Evolutionary conservation across 345 rosid genomes (phyloP).

Genomic region (Mercurialis annua): DNA sequence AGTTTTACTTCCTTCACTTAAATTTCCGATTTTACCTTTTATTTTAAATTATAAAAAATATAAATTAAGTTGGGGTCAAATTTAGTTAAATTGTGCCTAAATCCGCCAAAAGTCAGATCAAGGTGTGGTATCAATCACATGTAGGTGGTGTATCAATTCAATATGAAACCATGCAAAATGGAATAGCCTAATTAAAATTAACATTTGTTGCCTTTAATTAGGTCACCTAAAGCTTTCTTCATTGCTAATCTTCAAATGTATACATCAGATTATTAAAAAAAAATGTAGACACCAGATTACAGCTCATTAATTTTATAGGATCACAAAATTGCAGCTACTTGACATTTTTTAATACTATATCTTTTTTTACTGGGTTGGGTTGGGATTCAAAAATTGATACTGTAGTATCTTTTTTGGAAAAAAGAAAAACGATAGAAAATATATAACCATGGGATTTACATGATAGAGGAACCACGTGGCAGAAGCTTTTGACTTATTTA

Average conservation of each 20-base stretch:
- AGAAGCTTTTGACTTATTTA: too few species aligned
- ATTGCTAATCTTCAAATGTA: too few species aligned
- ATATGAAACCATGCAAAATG: background rate
- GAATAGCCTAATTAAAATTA: background rate
- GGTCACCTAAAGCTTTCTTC: constrained; percentile 15
- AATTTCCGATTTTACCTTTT: too few species aligned
- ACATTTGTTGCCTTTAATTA: background rate
- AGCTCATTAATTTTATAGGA: background rate
- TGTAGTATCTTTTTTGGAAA: too few species aligned
- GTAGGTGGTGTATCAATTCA: background rate
- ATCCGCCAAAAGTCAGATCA: too few species aligned
- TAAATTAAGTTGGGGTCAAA: too few species aligned
- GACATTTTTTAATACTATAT: background rate
- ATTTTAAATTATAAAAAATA: too few species aligned
- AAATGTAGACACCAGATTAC: background rate
- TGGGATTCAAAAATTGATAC: too few species aligned
- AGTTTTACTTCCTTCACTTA: too few species aligned
- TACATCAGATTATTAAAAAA: background rate
- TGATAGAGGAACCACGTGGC: background rate
- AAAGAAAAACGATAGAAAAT: background rate
- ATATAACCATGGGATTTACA: background rate
- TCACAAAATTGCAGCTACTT: too few species aligned
- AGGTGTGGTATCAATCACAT: too few species aligned
- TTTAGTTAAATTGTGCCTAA: too few species aligned
- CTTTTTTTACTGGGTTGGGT: background rate